A percentile compares a stretch with the other conserved stretches of the same genome.
Evolutionary conservation across 805 yeast species (phyloP).

Genomic region (Diddensiella santjacobensis): DNA sequence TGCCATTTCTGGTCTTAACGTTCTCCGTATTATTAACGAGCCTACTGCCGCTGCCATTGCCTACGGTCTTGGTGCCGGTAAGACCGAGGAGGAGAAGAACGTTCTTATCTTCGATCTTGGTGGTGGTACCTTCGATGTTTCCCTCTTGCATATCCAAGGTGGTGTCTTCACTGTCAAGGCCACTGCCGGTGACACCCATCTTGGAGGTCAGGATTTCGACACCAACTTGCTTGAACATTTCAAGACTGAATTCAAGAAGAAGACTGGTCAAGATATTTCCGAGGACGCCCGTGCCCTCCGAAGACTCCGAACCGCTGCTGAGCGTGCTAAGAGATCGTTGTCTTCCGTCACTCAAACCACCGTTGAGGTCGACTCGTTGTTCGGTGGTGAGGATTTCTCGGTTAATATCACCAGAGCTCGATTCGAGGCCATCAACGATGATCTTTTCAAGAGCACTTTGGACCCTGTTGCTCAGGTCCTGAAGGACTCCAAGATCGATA

Average conservation of each 20-base stretch:
- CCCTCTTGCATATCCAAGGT: conserved; percentile 84
- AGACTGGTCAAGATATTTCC: conserved; percentile 88
- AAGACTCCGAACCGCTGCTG: conserved; percentile 98
- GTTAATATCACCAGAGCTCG: conserved; percentile 95
- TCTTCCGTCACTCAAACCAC: conserved; percentile 95
- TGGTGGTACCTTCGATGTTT: conserved; percentile 98
- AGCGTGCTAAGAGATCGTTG: conserved; percentile 97
- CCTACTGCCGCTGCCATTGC: conserved; percentile 98
- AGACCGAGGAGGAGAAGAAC: conserved; percentile 76
- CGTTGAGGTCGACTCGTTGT: conserved; percentile 92
- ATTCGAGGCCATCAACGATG: conserved; percentile 93
- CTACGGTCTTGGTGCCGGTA: conserved; percentile 90
- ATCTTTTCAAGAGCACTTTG: conserved; percentile 87
- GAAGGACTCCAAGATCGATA: conserved; percentile 84
- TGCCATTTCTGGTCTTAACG: conserved; percentile 79
- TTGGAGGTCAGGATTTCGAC: conserved; percentile 99
- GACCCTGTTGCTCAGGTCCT: conserved; percentile 94
- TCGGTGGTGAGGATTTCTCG: conserved; percentile 93
- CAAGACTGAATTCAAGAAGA: conserved; percentile 91
- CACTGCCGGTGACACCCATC: conserved; percentile 98
- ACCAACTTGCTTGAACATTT: conserved; percentile 91
- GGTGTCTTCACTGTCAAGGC: conserved; percentile 97
- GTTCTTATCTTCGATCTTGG: conserved; percentile 92
- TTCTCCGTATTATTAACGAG: conserved; percentile 80
- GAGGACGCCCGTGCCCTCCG: conserved; percentile 92